Percentiles rank a stretch among this genome's conserved stretches.
These are phyloP conservation scores for Acacia acuminata DNA, from an alignment of 306 rosid species.

Conservation along the genomic window DNA sequence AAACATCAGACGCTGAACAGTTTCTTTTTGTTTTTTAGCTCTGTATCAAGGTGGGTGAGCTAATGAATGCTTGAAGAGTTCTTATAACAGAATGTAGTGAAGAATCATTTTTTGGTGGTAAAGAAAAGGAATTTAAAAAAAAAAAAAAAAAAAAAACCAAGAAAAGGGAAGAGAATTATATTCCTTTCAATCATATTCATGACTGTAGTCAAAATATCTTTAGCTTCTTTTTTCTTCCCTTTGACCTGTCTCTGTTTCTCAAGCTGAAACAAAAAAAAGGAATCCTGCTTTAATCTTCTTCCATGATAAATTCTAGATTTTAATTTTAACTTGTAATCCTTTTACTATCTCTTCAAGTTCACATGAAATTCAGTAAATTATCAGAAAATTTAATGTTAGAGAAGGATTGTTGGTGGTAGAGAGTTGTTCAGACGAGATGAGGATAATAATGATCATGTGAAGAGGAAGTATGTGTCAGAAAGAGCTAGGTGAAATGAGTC, in stretches of 20 bases:
- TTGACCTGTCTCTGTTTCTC: slow-evolving; percentile 29
- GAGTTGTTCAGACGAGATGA: slow-evolving; percentile 30
- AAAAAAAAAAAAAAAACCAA: not conserved
- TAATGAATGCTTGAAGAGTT: not conserved
- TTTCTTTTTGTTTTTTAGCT: not conserved
- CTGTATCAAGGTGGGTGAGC: not conserved
- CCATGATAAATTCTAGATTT: not conserved
- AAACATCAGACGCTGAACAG: not conserved
- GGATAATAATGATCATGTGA: slow-evolving; percentile 14
- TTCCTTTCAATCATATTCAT: slow-evolving; percentile 41
- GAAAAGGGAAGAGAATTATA: slow-evolving; percentile 23
- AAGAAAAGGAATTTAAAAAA: slow-evolving; percentile 21
- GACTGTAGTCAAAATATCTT: slow-evolving; percentile 29
- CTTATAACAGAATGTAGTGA: not conserved
- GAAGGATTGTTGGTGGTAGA: slow-evolving; percentile 6
- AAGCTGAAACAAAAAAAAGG: slow-evolving; percentile 29
- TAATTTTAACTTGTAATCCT: not conserved
- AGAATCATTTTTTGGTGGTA: slow-evolving; percentile 25
- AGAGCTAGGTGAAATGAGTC: slow-evolving; percentile 10
- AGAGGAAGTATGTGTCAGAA: slow-evolving; percentile 31
- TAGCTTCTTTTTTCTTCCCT: slow-evolving; percentile 41
- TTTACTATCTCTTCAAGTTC: not conserved
- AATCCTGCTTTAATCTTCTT: slow-evolving; percentile 22
- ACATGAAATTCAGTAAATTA: not conserved
- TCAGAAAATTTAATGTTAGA: not conserved